Evolutionary conservation across 78 protist species (phyloP).

Genomic region (Dictyostelium citrinum): DNA sequence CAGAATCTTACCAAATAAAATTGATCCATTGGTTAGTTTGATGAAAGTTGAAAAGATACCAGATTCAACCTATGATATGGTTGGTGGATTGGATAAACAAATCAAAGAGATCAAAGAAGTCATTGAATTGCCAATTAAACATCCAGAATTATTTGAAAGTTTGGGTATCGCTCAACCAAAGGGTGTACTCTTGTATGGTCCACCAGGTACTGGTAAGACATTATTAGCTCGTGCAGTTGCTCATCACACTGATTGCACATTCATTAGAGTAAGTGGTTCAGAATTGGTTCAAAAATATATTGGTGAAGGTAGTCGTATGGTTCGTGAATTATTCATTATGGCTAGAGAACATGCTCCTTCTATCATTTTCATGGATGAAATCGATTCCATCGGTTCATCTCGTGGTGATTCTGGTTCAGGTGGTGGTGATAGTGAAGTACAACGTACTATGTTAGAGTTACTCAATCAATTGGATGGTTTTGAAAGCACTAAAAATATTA

Average conservation of each 20-base stretch:
- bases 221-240: conserved; percentile 99
- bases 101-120: conserved; percentile 98
- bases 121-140: conserved; percentile 99
- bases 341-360: conserved; percentile 99
- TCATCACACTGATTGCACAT: conserved; percentile 99
- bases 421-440: conserved; percentile 96
- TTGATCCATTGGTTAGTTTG: conserved; percentile 78
- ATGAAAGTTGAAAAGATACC: conserved; percentile 99
- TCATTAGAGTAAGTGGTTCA: conserved; percentile 99
- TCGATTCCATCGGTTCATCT: conserved; percentile 96
- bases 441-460: conserved; percentile 99
- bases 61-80: conserved; percentile 99
- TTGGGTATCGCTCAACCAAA: conserved; percentile 99
- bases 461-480: conserved; percentile 99
- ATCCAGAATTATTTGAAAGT: conserved; percentile 99
- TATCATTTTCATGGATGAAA: conserved; percentile 99
- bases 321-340: conserved; percentile 99
- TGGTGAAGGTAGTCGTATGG: conserved; percentile 99
- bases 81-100: conserved; percentile 99
- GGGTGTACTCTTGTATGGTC: conserved; percentile 96
- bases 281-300: conserved; percentile 99
- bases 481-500: conserved; percentile 98
- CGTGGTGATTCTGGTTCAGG: conserved; percentile 83
- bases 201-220: conserved; percentile 99
- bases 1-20: conserved; percentile 96